Base-by-base conservation (phyloP, 345 rosid species). In the Dovyalis caffra region DNA sequence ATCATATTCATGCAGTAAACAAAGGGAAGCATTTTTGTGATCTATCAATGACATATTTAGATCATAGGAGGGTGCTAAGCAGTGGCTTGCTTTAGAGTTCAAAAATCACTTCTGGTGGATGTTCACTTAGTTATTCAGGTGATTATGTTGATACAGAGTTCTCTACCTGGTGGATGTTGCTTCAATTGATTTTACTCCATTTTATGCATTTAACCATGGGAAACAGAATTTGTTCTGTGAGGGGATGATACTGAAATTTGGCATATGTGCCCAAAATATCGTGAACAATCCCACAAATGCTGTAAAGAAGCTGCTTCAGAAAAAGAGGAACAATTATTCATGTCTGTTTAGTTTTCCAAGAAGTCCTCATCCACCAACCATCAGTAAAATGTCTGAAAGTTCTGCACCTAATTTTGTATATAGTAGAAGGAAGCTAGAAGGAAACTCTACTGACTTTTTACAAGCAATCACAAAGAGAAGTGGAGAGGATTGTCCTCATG, bases 191-290 rank as follows among this genome's bases (percentile, higher is more conserved):
- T 76, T 75, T 69, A 78, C 77, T 80, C 8, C 73, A 61, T 79
- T 77, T 80, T 57, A 8, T 76, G n/a, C 31, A 31, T 51, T 58
- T 43, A 25, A 64, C 76, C 76, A 69, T 69, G 75, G 84, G 77
- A 81, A 75, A 75, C 79, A 70, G 57, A 80, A 64, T 78, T 53
- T 72, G 80, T 34, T 79, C 43, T 78, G 76, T 75, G 79, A 83
- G 70, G 84, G 81, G 87, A 72, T 64, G 79, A 64, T 70, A 40
- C 76, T 80, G 85, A 75, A 76, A 80, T 80, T 71, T 80, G 69
- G 80, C 84, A 88, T 85, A 89, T 90, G 91, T 87, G 82, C 84
- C 80, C 78, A 49, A 85, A 83, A 84, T 79, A 74, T 77, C 71
- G 75, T 67, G 81, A 80, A 64, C 80, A 76, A 64, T 82, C 80